These are phyloP conservation scores for Funneliformis mosseae DNA, from an alignment of 192 early-diverging fungal genomes.

Conservation along the genomic window DNA sequence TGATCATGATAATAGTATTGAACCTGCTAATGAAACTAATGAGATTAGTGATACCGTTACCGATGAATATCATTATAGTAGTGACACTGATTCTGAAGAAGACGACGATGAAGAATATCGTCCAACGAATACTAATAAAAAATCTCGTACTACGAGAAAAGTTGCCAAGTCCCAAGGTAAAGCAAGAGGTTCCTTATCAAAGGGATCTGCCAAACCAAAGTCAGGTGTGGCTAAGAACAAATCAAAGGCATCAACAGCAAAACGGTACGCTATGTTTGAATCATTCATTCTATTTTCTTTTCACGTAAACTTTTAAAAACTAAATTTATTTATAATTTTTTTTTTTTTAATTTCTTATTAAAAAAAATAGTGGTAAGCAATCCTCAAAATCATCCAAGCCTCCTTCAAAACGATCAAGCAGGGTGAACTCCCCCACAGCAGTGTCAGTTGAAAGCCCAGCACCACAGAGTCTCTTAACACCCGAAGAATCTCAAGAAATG, in stretches of 20 bases:
- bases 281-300: too few species aligned
- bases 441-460: background rate
- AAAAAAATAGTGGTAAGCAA: background rate
- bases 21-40: background rate
- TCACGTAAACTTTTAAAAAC: too few species aligned
- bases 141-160: background rate
- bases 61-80: slow-evolving; percentile 14
- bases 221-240: background rate
- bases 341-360: too few species aligned
- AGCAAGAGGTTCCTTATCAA: background rate
- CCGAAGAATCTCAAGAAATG: slow-evolving; percentile 4
- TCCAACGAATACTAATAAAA: background rate
- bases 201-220: background rate
- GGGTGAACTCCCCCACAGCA: background rate
- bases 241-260: background rate
- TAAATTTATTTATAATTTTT: background rate
- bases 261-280: background rate
- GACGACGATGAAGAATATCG: slow-evolving; percentile 29
- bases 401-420: background rate
- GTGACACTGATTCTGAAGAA: background rate
- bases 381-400: background rate
- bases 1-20: background rate
- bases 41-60: slow-evolving; percentile 5
- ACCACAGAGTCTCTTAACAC: background rate
- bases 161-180: background rate